These are phyloP conservation scores for Xylaria curta DNA, from an alignment of 495 filamentous ascomycete species.

Conservation along the genomic window DNA sequence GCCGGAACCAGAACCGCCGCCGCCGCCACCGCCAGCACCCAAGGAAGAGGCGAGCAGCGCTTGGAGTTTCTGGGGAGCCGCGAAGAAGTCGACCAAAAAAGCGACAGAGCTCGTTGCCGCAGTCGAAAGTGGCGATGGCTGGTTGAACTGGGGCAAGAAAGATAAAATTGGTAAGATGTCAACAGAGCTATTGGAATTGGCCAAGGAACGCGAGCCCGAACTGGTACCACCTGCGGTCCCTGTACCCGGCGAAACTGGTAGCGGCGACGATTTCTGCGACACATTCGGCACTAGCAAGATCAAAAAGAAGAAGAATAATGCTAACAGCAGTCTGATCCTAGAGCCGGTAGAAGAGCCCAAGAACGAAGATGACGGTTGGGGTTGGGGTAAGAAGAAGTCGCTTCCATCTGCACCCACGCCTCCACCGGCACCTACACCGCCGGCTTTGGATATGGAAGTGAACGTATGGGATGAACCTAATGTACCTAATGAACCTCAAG, in stretches of 20 bases:
- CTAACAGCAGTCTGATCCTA: conserved; percentile 45
- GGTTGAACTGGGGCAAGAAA: conserved; percentile 42
- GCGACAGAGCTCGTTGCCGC: conserved; percentile 19
- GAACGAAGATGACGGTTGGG: conserved; percentile 47
- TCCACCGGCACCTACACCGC: conserved; percentile 50
- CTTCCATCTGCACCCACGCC: conserved; percentile 49
- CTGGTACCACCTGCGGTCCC: conserved; percentile 30
- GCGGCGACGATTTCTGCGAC: conserved; percentile 44
- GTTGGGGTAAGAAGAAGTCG: conserved; percentile 46
- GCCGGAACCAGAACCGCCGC: not conserved
- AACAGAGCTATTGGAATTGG: conserved; percentile 43
- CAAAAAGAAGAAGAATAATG: conserved; percentile 40
- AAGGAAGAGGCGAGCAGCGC: conserved; percentile 37
- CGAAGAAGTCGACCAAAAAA: conserved; percentile 43
- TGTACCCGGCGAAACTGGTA: conserved; percentile 31
- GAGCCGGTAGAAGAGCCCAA: conserved; percentile 55
- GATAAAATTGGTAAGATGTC: conserved; percentile 44
- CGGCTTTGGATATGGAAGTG: conserved; percentile 42
- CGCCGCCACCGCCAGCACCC: conserved; percentile 4
- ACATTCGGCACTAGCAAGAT: conserved; percentile 42
- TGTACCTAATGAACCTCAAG: conserved; percentile 27
- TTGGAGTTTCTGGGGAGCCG: conserved; percentile 48
- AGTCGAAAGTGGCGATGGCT: conserved; percentile 35
- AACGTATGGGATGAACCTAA: conserved; percentile 36
- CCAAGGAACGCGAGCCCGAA: conserved; percentile 36